Evolutionary conservation across 75 land plant genomes (phyloP), one percentile per base, ranked within the genome.

Genomic region (Picea glauca): DNA sequence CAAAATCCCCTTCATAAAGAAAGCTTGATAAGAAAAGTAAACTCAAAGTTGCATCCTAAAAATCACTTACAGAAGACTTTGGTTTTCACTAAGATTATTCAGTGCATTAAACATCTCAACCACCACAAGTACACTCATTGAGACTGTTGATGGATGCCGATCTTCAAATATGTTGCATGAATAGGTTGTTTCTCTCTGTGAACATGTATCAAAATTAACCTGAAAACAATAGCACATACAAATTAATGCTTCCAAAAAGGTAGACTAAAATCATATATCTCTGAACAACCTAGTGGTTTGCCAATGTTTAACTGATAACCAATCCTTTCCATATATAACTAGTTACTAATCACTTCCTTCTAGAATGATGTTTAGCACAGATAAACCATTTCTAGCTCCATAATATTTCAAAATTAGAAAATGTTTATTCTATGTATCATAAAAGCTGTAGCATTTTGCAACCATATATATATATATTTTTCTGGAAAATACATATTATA

Each of bases 71-170:
- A 97, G 58, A 26, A 97, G 91, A 73, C 98, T 94, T 66, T 94
- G 99, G 46, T 97, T 94, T 90, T 97, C 99, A 88, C 99, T 97
- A 63, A 97, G 90, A 72, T 97, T 97, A 83, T 97, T 97, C 76
- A 97, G 74, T n/a, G 99, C 99, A 85, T 97, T 97, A 80, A 97
- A 97, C 99, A 97, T 97, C 89, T 97, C 99, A 68, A 97, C 99
- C 67, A 97, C 95, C 81, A 97, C 99, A 78, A 97, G 95, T 2
- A 97, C 98, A 74, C 91, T 97, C 99, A 97, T 97, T 72, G 99
- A 88, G 21, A 97, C 94, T 70, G 99, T 97, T 60, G 99, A 97
- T 60, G 99, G 99, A 85, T 94, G 97, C 0, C 87, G 89, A 78
- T 97, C 93, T 76, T 85, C 89, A 88, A 97, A 97, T 58, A 97